phyloP scores from a whole-genome alignment of 2,329 filamentous ascomycete species.

The Teratosphaeria zuluensis region DNA sequence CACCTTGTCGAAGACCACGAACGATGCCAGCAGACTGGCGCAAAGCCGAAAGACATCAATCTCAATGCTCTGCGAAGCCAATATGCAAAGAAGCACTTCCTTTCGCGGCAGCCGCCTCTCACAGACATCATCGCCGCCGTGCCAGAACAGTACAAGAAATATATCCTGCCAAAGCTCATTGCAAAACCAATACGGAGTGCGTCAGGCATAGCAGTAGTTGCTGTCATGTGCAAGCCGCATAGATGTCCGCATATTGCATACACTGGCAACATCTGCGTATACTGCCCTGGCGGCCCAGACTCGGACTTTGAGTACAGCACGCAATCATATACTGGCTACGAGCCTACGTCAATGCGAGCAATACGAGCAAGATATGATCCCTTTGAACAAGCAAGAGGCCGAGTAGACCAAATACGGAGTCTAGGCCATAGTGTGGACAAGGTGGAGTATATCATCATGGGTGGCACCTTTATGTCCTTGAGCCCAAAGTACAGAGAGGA shows the following conservation, averaged over 20 bases:
- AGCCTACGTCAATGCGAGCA: conserved; percentile 95
- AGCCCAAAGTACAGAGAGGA: conserved; percentile 79
- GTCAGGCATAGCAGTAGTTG: conserved; percentile 93
- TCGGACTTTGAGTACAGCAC: conserved; percentile 99
- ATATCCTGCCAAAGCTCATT: conserved; percentile 89
- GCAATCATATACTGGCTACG: conserved; percentile 96
- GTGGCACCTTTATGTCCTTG: conserved; percentile 97
- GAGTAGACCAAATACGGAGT: conserved; percentile 93
- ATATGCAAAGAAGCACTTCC: conserved; percentile 83
- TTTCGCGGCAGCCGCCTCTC: conserved; percentile 78
- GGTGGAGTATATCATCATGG: conserved; percentile 99
- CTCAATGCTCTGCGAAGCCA: conserved; percentile 80
- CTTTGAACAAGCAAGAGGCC: conserved; percentile 90
- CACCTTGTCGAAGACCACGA: conserved; percentile 92
- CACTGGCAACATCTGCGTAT: conserved; percentile 97
- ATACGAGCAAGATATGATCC: conserved; percentile 96
- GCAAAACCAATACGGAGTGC: conserved; percentile 95
- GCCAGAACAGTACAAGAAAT: conserved; percentile 99
- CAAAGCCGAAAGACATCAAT: conserved; percentile 77
- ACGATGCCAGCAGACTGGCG: conserved; percentile 60
- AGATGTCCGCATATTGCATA: conserved; percentile 96
- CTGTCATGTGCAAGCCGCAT: conserved; percentile 99
- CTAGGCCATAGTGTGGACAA: conserved; percentile 97
- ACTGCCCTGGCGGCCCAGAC: conserved; percentile 93
- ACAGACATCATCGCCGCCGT: conserved; percentile 97